A percentile compares a stretch with the other conserved stretches of the same genome.
Conservation (phyloP, 805 yeast genomes). For the Candida namnaoensis region DNA sequence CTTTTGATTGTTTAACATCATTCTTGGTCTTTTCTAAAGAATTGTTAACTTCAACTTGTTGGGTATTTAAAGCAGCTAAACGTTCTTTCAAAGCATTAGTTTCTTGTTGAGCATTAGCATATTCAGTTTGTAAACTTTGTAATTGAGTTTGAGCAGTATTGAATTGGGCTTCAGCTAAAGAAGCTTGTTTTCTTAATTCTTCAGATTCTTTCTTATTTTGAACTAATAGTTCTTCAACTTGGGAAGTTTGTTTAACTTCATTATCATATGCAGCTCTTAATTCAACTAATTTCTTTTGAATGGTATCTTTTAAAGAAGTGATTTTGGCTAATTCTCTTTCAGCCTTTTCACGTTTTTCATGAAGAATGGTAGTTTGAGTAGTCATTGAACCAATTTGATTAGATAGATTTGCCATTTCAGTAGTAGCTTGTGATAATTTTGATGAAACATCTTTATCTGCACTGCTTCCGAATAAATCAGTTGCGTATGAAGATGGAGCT, state of each 20-base stretch:
- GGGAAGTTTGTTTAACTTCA: constrained; percentile 69
- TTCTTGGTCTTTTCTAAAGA: constrained; percentile 43
- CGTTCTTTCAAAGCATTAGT: constrained; percentile 61
- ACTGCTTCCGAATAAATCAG: constrained; percentile 47
- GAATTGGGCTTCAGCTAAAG: constrained; percentile 70
- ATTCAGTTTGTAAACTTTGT: constrained; percentile 46
- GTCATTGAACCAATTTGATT: constrained; percentile 78
- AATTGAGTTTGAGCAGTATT: constrained; percentile 62
- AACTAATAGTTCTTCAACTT: constrained; percentile 56
- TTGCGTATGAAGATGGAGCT: constrained; percentile 13
- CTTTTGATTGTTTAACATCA: constrained; percentile 54
- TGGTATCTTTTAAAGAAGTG: constrained; percentile 56
- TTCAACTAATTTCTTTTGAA: constrained; percentile 59
- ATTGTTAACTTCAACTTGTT: constrained; percentile 48
- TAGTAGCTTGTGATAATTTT: constrained; percentile 67
- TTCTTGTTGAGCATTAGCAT: constrained; percentile 62
- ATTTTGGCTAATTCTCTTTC: constrained; percentile 70
- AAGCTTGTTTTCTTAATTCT: constrained; percentile 59
- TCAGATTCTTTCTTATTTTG: constrained; percentile 60
- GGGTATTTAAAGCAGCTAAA: constrained; percentile 58
- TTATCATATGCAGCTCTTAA: constrained; percentile 67
- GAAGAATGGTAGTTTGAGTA: constrained; percentile 60
- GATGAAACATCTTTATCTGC: constrained; percentile 42
- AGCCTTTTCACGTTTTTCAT: constrained; percentile 64
- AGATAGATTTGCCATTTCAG: constrained; percentile 80